These are phyloP conservation scores for Botrytis deweyae DNA, from an alignment of 2,329 filamentous ascomycete species.

Conservation along the genomic window DNA sequence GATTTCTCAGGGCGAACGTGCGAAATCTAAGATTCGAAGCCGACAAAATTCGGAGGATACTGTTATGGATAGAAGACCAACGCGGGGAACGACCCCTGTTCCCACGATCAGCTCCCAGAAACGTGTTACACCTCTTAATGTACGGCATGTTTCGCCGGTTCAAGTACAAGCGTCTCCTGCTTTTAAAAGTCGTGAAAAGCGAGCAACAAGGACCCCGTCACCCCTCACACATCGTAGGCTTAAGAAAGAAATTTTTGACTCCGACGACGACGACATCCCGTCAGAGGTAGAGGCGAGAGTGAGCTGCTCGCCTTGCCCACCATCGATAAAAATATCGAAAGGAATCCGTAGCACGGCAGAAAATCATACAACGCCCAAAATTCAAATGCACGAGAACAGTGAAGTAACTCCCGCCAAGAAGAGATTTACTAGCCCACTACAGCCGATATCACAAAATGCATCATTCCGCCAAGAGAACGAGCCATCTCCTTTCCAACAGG, in stretches of 20 bases:
- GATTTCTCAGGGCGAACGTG: background rate
- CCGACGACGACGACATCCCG: slow-evolving; percentile 37
- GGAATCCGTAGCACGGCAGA: slow-evolving; percentile 14
- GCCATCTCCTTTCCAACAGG: slow-evolving; percentile 33
- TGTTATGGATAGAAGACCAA: slow-evolving; percentile 11
- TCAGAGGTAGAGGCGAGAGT: slow-evolving; percentile 27
- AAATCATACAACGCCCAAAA: background rate
- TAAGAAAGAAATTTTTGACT: slow-evolving; percentile 34
- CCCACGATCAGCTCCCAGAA: background rate
- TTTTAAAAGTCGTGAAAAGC: slow-evolving; percentile 19
- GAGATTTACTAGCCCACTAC: slow-evolving; percentile 33
- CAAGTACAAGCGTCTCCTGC: slow-evolving; percentile 35
- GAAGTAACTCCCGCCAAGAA: slow-evolving; percentile 24
- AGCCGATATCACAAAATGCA: slow-evolving; percentile 35
- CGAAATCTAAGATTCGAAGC: background rate
- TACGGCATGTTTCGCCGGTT: slow-evolving; percentile 16
- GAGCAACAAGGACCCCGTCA: slow-evolving; percentile 20
- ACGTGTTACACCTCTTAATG: background rate
- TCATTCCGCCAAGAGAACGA: slow-evolving; percentile 28
- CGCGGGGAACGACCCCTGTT: slow-evolving; percentile 5
- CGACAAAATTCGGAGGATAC: slow-evolving; percentile 9
- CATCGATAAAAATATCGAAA: slow-evolving; percentile 27
- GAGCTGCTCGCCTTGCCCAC: slow-evolving; percentile 25
- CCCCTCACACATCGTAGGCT: slow-evolving; percentile 26
- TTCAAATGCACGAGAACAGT: background rate